phyloP scores from a whole-genome alignment of 176 grass and related monocot genomes.

The Triticum aestivum region IWGSC_CS_RefSeq_v2.1 NC_057801.1:779126140-779126639 shows the following conservation, averaged over 20 bases:
- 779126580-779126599: slow-evolving; percentile 63
- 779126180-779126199: no score
- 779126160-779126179: neutral
- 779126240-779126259: neutral
- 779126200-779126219: no score
- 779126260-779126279: neutral
- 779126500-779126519: slow-evolving; percentile 80
- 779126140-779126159: neutral
- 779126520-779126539: slow-evolving; percentile 64
- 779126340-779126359: slow-evolving; percentile 9
- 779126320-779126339: slow-evolving; percentile 95
- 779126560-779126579: slow-evolving; percentile 36
- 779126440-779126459: neutral
- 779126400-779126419: neutral
- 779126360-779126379: neutral
- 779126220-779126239: neutral
- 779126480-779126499: no score
- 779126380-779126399: neutral
- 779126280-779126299: slow-evolving; percentile 63
- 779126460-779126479: fast-evolving
- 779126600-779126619: slow-evolving; percentile 48
- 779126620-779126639: slow-evolving; percentile 86
- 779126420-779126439: neutral
- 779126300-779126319: slow-evolving; percentile 91
- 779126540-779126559: slow-evolving; percentile 38